Conservation (phyloP, 495 filamentous ascomycete species). For the Parachaetomium inaequale region DNA sequence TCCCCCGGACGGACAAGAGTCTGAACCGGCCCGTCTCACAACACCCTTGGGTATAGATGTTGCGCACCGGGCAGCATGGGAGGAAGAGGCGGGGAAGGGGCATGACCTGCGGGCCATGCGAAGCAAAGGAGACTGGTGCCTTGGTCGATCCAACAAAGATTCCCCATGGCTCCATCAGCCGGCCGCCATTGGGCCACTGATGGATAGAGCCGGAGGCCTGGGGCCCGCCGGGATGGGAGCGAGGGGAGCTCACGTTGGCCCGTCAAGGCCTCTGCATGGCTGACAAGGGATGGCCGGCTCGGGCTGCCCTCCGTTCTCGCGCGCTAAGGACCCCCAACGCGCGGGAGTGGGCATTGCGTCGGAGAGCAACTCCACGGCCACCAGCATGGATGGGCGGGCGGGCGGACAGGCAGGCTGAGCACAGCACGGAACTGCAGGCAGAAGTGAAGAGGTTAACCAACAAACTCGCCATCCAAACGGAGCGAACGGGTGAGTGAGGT, state of each 20-base stretch:
- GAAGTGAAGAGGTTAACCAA: conserved; percentile 1
- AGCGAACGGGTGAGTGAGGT: conserved; percentile 2
- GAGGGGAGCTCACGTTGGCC: conserved; percentile 23
- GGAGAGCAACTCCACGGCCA: conserved; percentile 5
- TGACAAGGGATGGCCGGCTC: conserved; percentile 20
- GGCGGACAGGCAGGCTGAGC: neutral
- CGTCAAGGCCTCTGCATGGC: conserved; percentile 20
- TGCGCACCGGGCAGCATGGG: neutral
- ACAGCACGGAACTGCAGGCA: neutral
- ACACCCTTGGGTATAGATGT: neutral
- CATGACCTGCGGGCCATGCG: conserved; percentile 35
- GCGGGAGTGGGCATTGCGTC: conserved; percentile 23
- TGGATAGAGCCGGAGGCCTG: conserved; percentile 23
- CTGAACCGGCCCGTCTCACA: neutral
- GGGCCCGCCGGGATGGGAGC: conserved; percentile 25
- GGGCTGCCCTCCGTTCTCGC: conserved; percentile 8
- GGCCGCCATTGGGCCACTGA: conserved; percentile 25
- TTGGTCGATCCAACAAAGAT: conserved; percentile 21
- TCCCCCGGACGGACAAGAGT: neutral
- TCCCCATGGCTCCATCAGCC: conserved; percentile 12
- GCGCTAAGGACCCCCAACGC: conserved; percentile 13
- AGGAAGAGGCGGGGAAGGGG: conserved; percentile 25
- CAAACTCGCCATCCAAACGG: neutral
- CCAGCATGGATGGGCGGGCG: no score
- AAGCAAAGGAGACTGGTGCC: conserved; percentile 22